Base-by-base conservation (phyloP, 345 rosid genomes). In the Populus davidiana region DNA sequence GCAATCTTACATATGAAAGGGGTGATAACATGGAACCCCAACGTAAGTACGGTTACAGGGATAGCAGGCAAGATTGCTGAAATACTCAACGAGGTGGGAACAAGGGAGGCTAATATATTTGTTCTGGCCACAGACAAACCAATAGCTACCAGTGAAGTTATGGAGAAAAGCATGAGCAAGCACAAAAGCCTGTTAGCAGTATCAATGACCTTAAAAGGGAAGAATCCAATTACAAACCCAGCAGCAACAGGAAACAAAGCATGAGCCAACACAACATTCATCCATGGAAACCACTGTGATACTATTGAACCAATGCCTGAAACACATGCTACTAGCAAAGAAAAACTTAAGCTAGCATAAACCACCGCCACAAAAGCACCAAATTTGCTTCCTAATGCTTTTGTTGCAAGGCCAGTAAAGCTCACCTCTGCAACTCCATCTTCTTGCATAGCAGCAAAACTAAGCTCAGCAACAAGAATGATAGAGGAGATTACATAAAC, bases 21-120 rank as follows among this genome's bases (percentile, higher is more conserved):
- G 76, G 96, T 94, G 71, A 94, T 90, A 49, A 94, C 97, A 86
- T 94, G 97, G 83, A 92, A 94, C 47, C 97, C 98, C 64, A 94
- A 85, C 25, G 97, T 91, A 75, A 94, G 89, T 29, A 94, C 97
- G 69, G 90, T 87, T 18, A 92, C 93, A 74, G 97, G 97, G 76
- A 92, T 89, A 18, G 94, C 93, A 23, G 94, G 97, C 85, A 90
- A 89, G 83, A 89, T 87, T 11, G 87, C 73, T 4, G 95, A 86
- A 14, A 88, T 18, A 38, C 77, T 82, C 97, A 97, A 90, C 8
- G 93, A 90, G 63, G 91, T 87, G 27, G 75, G 83, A 72, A 86
- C 82, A 79, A 91, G 87, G 6, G 97, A 90, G 66, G 83, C 86
- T 56, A 89, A 78, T 49, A 93, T 87, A 74, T 89, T 89, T 38